These are phyloP conservation scores for Pisolithus microcarpus DNA, from an alignment of 768 basidiomycete genomes.

Conservation along the genomic window DNA sequence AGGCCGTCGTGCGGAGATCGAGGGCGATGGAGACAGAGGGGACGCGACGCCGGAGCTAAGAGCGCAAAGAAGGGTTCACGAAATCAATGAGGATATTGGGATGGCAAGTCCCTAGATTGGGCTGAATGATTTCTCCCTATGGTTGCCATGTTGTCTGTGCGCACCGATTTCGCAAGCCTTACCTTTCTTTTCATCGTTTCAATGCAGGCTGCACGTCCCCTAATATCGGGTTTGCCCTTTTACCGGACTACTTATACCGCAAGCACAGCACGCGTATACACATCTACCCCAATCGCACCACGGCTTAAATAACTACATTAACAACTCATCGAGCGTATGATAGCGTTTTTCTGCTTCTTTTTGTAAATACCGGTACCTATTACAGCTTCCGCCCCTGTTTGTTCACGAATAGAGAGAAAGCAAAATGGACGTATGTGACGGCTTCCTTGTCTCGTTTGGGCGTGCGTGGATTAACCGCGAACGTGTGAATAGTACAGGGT, in stretches of 20 bases:
- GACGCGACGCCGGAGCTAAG: conserved; percentile 28
- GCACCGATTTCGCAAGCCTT: not conserved
- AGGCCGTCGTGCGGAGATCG: not conserved
- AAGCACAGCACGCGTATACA: not conserved
- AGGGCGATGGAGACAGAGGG: conserved; percentile 20
- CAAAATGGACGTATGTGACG: not conserved
- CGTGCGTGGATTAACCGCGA: too few relatives aligned
- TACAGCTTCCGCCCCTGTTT: not conserved
- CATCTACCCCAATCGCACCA: not conserved
- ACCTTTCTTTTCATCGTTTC: not conserved
- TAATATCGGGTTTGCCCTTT: not conserved
- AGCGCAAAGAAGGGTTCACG: conserved; percentile 22
- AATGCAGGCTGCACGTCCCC: not conserved
- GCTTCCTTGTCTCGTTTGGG: not conserved
- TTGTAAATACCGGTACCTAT: not conserved
- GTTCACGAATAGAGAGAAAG: not conserved
- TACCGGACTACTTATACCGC: not conserved
- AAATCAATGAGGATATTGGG: conserved; percentile 26
- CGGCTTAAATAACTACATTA: not conserved
- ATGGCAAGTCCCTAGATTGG: conserved; percentile 24
- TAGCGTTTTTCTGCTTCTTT: not conserved
- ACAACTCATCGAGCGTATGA: not conserved
- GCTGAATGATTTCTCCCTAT: not conserved
- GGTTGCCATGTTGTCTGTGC: not conserved
- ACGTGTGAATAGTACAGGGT: too few relatives aligned